These are phyloP conservation scores for Diaporthe destruens DNA, from an alignment of 2,329 filamentous ascomycete genomes.

Conservation along the genomic window DNA sequence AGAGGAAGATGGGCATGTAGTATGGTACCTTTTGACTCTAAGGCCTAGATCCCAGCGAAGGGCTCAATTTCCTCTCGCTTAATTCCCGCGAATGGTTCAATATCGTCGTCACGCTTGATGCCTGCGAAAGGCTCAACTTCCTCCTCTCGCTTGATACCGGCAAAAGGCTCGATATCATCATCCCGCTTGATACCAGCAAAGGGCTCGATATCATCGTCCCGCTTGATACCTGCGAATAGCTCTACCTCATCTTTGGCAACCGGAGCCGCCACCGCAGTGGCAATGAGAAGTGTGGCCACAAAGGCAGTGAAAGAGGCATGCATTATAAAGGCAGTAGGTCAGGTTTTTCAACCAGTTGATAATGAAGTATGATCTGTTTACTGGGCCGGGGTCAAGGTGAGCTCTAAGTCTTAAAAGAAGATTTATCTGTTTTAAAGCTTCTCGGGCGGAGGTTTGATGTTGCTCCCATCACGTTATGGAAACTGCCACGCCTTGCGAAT, in stretches of 20 bases:
- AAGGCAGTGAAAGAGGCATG: not conserved
- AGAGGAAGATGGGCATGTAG: fast-evolving
- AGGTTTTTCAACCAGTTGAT: not conserved
- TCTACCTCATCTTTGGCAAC: not conserved
- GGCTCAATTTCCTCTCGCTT: not conserved
- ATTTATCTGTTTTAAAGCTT: not conserved
- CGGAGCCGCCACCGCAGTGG: not conserved
- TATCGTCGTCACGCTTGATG: not conserved
- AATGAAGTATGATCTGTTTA: too few relatives aligned
- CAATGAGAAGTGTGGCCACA: not conserved
- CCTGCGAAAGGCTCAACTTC: not conserved
- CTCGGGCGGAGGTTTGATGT: fast-evolving
- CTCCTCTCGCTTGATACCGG: not conserved
- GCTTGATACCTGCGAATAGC: not conserved
- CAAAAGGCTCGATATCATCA: not conserved
- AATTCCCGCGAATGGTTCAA: not conserved
- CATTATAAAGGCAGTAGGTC: not conserved
- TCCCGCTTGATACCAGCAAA: not conserved
- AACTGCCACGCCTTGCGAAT: not conserved
- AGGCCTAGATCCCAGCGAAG: not conserved
- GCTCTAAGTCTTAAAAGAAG: too few relatives aligned
- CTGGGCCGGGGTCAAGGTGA: not conserved
- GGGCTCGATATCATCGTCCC: not conserved
- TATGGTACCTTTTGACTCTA: not conserved
- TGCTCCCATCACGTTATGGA: not conserved